Base-by-base conservation (phyloP, 108 stramenopile genomes). In the Discostella pseudostelligera region DNA sequence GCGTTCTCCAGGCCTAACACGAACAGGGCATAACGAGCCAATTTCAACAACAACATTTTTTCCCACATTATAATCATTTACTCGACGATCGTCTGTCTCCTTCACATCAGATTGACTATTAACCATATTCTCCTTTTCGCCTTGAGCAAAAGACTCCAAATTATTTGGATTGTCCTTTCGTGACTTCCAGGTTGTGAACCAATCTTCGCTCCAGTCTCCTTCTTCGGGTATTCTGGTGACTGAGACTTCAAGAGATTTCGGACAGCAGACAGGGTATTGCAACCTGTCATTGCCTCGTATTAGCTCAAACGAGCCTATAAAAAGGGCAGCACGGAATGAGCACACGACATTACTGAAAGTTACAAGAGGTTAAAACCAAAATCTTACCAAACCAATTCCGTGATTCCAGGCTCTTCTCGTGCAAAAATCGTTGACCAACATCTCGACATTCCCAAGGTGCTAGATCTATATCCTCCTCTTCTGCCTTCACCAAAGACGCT, bases 311-410 rank as follows among this genome's bases (percentile, higher is more conserved):
- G 76, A 48, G 45, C 70, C 70, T 72, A 37, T 3, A 36, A 43
- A 45, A 12, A 29, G 35, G 25, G 25, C 9, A 0, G 20, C 25
- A 3, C 25, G 11, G 36, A 26, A 46, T 47, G n/a, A 45, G 24
- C n/a, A 2, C 14, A 37, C 12, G 19, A 48, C 32, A 9, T 16
- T 42, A 35, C 16, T 5, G 35, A 12, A 16, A 22, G 4, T 21
- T 0, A 53, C 6, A 51, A 19, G 35, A 25, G 20, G 39, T 16
- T 36, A 22, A 53, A 51, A 37, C 37, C 9, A 39, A 16, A 10
- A 26, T 22, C 70, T 65, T 65, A 73, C 90, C 90, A 68, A 87
- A 91, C 90, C 90, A 91, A 40, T 91, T 91, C 9, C 86, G 72
- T 7, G 81, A 82, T 59, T 85, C 86, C 16, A 88, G 39, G 57